A percentile compares a stretch with the other conserved stretches of the same genome.
phyloP scores from a whole-genome alignment of 2,329 filamentous ascomycete genomes.

The Xylariaceae sp. region DNA sequence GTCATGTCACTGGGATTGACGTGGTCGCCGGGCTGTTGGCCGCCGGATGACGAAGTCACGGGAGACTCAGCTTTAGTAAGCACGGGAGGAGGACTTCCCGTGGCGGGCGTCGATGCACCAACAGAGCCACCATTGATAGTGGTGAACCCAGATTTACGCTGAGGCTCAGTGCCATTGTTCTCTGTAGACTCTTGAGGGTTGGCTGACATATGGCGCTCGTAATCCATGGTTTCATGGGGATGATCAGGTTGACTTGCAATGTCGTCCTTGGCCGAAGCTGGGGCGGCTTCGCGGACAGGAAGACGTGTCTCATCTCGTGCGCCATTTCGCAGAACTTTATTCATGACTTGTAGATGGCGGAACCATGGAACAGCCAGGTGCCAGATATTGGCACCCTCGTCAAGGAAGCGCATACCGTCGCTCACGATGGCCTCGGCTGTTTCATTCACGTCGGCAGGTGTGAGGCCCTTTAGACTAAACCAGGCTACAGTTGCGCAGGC shows the following conservation, averaged over 20 bases:
- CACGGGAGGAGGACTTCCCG: conserved; percentile 36
- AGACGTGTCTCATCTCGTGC: conserved; percentile 36
- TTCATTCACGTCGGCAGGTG: conserved; percentile 53
- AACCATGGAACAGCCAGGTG: conserved; percentile 57
- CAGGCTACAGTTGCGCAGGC: conserved; percentile 59
- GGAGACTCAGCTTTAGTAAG: conserved; percentile 38
- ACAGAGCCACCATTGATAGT: conserved; percentile 57
- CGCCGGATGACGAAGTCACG: conserved; percentile 24
- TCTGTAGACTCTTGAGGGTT: conserved; percentile 35
- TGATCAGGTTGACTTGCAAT: conserved; percentile 52
- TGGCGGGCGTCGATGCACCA: conserved; percentile 44
- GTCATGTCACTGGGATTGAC: conserved; percentile 48
- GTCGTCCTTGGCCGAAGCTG: conserved; percentile 51
- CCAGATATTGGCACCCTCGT: conserved; percentile 57
- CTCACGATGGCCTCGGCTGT: conserved; percentile 54
- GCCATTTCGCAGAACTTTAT: conserved; percentile 55
- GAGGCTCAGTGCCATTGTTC: conserved; percentile 50
- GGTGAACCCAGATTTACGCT: conserved; percentile 51
- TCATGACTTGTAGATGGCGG: conserved; percentile 58
- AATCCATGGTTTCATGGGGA: conserved; percentile 55
- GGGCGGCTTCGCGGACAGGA: conserved; percentile 28
- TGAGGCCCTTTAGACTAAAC: conserved; percentile 58
- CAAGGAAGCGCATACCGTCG: conserved; percentile 56
- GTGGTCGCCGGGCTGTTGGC: conserved; percentile 24
- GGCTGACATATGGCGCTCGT: conserved; percentile 42